Evolutionary conservation across 495 filamentous ascomycete genomes (phyloP), one percentile per base, ranked within the genome.

Genomic region (Halenospora varia): DNA sequence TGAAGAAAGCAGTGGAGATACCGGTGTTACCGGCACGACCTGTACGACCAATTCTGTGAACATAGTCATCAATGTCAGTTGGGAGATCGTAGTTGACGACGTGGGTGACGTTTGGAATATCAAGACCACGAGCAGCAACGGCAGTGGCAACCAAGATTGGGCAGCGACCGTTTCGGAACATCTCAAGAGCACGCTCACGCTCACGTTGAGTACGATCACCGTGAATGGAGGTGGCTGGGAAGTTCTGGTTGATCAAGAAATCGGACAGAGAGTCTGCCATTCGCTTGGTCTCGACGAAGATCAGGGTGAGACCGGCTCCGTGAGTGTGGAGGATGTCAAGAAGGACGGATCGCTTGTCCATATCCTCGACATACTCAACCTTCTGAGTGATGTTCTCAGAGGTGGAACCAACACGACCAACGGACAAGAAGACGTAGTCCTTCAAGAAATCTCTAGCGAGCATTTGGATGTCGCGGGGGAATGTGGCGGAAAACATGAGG

Each of bases 361-460:
- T 71, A 64, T 98, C 94, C 75, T 98, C 94, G 54, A 97, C 94
- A 64, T 97, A 97, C 72, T 97, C 92, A 51, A 98, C 83, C 78
- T 95, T 96, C 75, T 98, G 94, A 48, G 95, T 98, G 64, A 97
- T 97, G 79, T 98, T 98, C 80, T 97, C 92, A 0, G 94, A 97
- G 18, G 94, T 98, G n/a, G 95, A 97, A 68, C 94, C 94, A 60
- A 98, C 95, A 83, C 94, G 94, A 62, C 94, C 94, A 70, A 98
- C 95, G 3, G 94, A 97, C 59, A 98, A 81, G 84, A 97, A 97
- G 69, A 98, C 85, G 73, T 97, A 97, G 70, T 97, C 93, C 77
- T 94, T 96, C 64, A 98, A 76, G 82, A 98, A 98, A 70, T 97
- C 95, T 61, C 92, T 84, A 50, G 94, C 94, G 53, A 98, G 86